A percentile compares a stretch with the other conserved stretches of the same genome.
Evolutionary conservation across 371 early-diverging fungal species (phyloP).

Genomic region (Parasitella parasitica): DNA sequence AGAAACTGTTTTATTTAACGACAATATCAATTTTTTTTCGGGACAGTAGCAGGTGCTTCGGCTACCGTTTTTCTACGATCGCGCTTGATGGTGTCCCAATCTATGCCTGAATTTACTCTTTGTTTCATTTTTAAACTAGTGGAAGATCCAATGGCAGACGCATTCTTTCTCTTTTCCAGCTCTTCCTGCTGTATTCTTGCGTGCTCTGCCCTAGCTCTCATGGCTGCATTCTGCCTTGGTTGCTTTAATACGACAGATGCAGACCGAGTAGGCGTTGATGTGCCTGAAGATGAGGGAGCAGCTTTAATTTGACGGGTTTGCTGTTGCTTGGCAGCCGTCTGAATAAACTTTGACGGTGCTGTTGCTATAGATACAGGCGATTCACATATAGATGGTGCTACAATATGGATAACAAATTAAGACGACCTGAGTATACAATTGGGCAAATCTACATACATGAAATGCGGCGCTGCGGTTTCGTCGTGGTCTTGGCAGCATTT

Average conservation of each 20-base stretch:
- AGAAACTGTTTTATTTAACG: too few relatives aligned
- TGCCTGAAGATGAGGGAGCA: neutral
- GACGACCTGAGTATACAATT: neutral
- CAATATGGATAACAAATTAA: neutral
- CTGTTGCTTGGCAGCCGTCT: neutral
- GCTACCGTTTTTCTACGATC: slow-evolving; percentile 33
- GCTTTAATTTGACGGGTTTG: neutral
- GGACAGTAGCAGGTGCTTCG: neutral
- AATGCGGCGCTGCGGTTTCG: neutral
- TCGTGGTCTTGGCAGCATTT: neutral
- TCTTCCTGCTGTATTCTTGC: slow-evolving; percentile 42
- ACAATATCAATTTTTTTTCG: too few relatives aligned
- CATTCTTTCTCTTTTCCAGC: slow-evolving; percentile 22
- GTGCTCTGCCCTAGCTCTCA: slow-evolving; percentile 45
- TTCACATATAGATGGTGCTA: slow-evolving; percentile 12
- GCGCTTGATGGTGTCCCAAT: slow-evolving; percentile 38
- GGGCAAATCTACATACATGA: too few relatives aligned
- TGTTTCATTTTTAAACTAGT: slow-evolving; percentile 27
- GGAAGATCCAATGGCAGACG: neutral
- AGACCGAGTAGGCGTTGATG: slow-evolving; percentile 2
- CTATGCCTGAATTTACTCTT: slow-evolving; percentile 32
- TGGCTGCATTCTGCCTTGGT: slow-evolving; percentile 40
- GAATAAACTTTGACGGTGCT: neutral
- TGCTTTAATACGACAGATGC: slow-evolving; percentile 12
- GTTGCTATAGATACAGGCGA: neutral